phyloP scores from a whole-genome alignment of 2,329 filamentous ascomycete species.

The Daldinia sp. region DNA sequence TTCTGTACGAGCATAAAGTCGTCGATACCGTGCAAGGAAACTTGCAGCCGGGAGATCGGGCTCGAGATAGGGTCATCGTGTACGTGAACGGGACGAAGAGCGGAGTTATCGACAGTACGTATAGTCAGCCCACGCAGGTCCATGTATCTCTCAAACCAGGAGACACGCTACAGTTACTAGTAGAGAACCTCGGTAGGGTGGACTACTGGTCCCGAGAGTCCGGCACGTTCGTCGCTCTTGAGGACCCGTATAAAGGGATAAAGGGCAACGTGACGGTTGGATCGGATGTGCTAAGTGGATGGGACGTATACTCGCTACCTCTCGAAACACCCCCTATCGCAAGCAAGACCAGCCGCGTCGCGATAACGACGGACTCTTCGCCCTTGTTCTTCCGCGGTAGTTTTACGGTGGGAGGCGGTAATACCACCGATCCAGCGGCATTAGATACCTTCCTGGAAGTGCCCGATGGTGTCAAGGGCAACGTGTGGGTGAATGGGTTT shows the following conservation, averaged over 20 bases:
- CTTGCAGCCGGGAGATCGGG: slow-evolving; percentile 57
- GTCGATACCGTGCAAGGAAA: slow-evolving; percentile 48
- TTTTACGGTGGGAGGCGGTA: slow-evolving; percentile 47
- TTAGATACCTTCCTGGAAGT: slow-evolving; percentile 56
- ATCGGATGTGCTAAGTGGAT: slow-evolving; percentile 50
- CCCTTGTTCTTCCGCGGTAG: slow-evolving; percentile 50
- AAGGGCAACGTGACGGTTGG: slow-evolving; percentile 58
- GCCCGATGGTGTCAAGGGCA: slow-evolving; percentile 58
- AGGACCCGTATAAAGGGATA: slow-evolving; percentile 62
- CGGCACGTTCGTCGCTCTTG: slow-evolving; percentile 50
- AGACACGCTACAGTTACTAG: slow-evolving; percentile 58
- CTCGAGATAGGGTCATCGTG: slow-evolving; percentile 61
- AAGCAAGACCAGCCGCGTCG: neutral
- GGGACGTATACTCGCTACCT: slow-evolving; percentile 57
- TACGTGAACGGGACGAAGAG: slow-evolving; percentile 58
- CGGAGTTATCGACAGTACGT: slow-evolving; percentile 62
- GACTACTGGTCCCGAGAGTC: slow-evolving; percentile 57
- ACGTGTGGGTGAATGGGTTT: slow-evolving; percentile 60
- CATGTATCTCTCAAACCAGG: slow-evolving; percentile 54
- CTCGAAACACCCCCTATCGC: slow-evolving; percentile 48
- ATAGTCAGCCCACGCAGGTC: slow-evolving; percentile 55
- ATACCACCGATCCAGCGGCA: slow-evolving; percentile 47
- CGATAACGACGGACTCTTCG: slow-evolving; percentile 36
- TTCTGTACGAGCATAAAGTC: slow-evolving; percentile 57
- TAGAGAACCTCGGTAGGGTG: slow-evolving; percentile 65